Evolutionary conservation across 352 stramenopile genomes (phyloP).

Genomic region (Globisporangium yorkense): DNA sequence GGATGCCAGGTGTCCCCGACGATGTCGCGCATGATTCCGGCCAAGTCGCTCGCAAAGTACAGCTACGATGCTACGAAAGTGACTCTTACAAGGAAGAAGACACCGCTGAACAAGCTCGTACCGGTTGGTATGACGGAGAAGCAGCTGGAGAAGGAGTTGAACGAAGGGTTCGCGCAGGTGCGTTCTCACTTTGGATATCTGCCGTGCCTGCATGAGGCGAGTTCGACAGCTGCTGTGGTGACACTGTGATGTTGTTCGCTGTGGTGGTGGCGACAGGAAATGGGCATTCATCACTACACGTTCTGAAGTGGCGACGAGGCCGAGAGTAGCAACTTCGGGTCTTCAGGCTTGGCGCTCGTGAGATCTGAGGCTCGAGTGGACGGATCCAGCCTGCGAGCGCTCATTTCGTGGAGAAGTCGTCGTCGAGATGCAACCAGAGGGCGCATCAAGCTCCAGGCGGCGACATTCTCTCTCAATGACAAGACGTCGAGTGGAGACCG

Average conservation of each 20-base stretch:
- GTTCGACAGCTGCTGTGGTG: neutral
- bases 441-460: neutral
- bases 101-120: conserved; percentile 48
- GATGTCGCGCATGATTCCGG: conserved; percentile 41
- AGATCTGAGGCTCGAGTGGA: no score
- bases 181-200: neutral
- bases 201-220: neutral
- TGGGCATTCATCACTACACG: conserved; percentile 46
- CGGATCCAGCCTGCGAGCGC: no score
- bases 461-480: neutral
- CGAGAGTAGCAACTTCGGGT: neutral
- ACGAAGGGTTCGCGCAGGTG: conserved; percentile 53
- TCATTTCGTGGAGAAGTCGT: neutral
- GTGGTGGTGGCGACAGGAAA: conserved; percentile 20
- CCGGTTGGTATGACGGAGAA: conserved; percentile 24
- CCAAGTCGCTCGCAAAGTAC: conserved; percentile 33
- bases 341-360: neutral
- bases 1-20: conserved; percentile 17
- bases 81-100: conserved; percentile 51
- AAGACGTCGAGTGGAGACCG: neutral
- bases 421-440: neutral
- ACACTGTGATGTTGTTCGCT: neutral
- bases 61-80: conserved; percentile 43
- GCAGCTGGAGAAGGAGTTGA: conserved; percentile 70
- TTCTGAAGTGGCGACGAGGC: conserved; percentile 16